Conservation (phyloP, 208 protist species). For the Wallacemonas sp. region DNA sequence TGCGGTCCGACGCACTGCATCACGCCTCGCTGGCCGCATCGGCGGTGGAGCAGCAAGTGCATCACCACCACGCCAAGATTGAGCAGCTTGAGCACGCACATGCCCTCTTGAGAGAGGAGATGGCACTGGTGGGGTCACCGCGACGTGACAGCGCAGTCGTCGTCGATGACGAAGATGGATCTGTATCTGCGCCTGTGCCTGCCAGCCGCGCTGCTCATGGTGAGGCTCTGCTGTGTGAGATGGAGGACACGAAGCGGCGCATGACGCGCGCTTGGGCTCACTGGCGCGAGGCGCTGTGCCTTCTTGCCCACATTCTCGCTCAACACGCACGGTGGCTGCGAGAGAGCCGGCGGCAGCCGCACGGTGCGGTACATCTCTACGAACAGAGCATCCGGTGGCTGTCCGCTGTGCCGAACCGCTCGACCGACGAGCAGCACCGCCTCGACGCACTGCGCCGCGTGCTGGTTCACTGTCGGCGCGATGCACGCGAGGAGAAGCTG, state of each 20-base stretch:
- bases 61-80: slow-evolving; percentile 1
- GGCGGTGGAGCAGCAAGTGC: slow-evolving; percentile 53
- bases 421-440: slow-evolving; percentile 36
- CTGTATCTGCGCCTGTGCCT: no score
- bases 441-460: slow-evolving; percentile 27
- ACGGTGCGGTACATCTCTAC: slow-evolving; percentile 42
- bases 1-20: slow-evolving; percentile 21
- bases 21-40: slow-evolving; percentile 38
- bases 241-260: background rate
- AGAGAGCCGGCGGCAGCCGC: slow-evolving; percentile 20
- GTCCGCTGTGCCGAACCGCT: slow-evolving; percentile 28
- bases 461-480: slow-evolving; percentile 31
- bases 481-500: slow-evolving; percentile 20
- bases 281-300: slow-evolving; percentile 65
- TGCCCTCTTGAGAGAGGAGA: background rate
- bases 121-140: background rate
- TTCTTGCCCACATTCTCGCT: slow-evolving; percentile 57
- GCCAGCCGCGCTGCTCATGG: background rate
- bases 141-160: no score
- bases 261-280: slow-evolving; percentile 22
- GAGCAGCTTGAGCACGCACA: background rate
- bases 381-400: slow-evolving; percentile 70
- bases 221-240: background rate
- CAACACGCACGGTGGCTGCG: slow-evolving; percentile 59
- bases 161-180: no score